Evolutionary conservation across 192 early-diverging fungal species (phyloP).

Genomic region (Coemansia sp.): DNA sequence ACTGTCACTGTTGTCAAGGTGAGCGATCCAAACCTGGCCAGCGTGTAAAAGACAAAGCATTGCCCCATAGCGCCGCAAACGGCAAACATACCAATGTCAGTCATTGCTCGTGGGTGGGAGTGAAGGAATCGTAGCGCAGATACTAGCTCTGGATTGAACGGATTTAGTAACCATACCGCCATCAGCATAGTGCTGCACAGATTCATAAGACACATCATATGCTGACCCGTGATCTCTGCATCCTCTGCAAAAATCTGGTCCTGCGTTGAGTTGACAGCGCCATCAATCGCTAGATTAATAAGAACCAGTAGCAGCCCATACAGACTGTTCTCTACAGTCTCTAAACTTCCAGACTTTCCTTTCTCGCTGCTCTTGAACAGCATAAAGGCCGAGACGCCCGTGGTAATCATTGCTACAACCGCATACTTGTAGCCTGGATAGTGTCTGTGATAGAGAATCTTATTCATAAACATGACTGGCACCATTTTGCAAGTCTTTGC

Average conservation of each 20-base stretch:
- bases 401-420: conserved; percentile 82
- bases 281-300: conserved; percentile 89
- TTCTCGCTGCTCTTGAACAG: conserved; percentile 61
- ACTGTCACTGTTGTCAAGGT: conserved; percentile 92
- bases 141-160: conserved; percentile 73
- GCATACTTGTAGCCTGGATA: conserved; percentile 88
- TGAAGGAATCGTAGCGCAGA: conserved; percentile 73
- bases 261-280: conserved; percentile 93
- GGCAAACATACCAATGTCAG: conserved; percentile 86
- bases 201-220: conserved; percentile 99
- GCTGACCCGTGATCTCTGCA: conserved; percentile 71
- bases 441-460: conserved; percentile 81
- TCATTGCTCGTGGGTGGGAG: conserved; percentile 74
- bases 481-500: conserved; percentile 97
- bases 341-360: conserved; percentile 6
- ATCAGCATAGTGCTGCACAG: conserved; percentile 73
- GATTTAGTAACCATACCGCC: conserved; percentile 70
- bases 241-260: conserved; percentile 88
- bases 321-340: conserved; percentile 60
- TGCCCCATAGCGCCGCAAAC: conserved; percentile 95
- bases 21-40: conserved; percentile 87
- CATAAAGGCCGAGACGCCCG: conserved; percentile 94
- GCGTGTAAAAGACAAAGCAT: conserved; percentile 95
- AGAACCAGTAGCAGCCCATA: conserved; percentile 80
- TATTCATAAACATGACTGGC: conserved; percentile 95